Evolutionary conservation across 768 basidiomycete species (phyloP).

Genomic region (Roridomyces roridus): DNA sequence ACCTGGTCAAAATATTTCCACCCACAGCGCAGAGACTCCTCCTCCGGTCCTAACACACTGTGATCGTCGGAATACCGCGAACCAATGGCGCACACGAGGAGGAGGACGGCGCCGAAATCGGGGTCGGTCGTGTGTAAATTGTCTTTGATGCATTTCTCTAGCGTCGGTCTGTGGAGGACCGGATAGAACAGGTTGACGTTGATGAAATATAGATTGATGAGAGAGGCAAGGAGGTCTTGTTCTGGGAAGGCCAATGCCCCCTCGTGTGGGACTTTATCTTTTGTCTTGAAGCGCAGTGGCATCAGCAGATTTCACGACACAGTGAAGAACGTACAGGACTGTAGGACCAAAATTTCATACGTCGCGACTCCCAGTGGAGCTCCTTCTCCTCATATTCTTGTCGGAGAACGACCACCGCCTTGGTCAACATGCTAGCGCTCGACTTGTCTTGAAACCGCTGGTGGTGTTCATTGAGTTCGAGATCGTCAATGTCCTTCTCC

Average conservation of each 20-base stretch:
- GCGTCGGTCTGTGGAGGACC: slow-evolving; percentile 58
- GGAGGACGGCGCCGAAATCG: slow-evolving; percentile 51
- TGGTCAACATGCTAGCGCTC: slow-evolving; percentile 15
- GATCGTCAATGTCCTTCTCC: neutral
- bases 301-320: too few relatives aligned
- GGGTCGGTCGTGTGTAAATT: slow-evolving; percentile 44
- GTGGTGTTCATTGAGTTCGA: neutral
- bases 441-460: slow-evolving; percentile 9
- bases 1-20: slow-evolving; percentile 20
- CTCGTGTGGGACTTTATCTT: slow-evolving; percentile 1
- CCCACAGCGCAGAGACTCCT: slow-evolving; percentile 21
- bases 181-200: slow-evolving; percentile 32
- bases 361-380: neutral
- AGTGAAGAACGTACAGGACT: slow-evolving; percentile 10
- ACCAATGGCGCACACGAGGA: slow-evolving; percentile 54
- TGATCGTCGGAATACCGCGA: slow-evolving; percentile 42
- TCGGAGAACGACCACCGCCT: slow-evolving; percentile 5
- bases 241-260: slow-evolving; percentile 38
- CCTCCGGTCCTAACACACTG: slow-evolving; percentile 35
- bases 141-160: slow-evolving; percentile 43
- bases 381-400: slow-evolving; percentile 13
- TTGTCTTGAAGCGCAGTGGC: neutral
- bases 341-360: slow-evolving; percentile 23
- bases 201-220: slow-evolving; percentile 3
- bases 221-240: slow-evolving; percentile 33